These are phyloP conservation scores for Picochlorum sp. DNA, from an alignment of 139 green algal genomes.

Conservation along the genomic window DNA sequence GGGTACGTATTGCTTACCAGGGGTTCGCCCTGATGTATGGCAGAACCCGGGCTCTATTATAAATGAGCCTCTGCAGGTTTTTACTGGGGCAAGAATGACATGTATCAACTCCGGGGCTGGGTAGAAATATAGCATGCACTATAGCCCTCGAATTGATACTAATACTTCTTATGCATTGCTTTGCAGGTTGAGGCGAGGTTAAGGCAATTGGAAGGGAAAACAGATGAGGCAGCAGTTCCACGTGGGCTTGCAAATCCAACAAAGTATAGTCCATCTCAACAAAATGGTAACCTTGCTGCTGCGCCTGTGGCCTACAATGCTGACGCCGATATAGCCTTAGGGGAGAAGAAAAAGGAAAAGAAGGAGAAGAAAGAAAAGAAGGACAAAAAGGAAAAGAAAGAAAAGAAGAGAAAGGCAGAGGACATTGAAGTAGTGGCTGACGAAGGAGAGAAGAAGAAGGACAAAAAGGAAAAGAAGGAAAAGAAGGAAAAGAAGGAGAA, in stretches of 20 bases:
- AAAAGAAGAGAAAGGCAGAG: slow-evolving; percentile 29
- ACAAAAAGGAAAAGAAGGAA: slow-evolving; percentile 22
- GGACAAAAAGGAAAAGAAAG: slow-evolving; percentile 2
- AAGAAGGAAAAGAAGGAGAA: slow-evolving; percentile 2
- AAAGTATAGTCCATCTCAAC: slow-evolving; percentile 58
- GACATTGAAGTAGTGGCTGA: not conserved
- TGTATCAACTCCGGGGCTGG: slow-evolving; percentile 29
- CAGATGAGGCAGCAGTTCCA: slow-evolving; percentile 35
- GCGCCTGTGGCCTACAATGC: slow-evolving; percentile 69
- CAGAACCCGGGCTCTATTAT: slow-evolving; percentile 20
- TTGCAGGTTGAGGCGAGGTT: slow-evolving; percentile 81
- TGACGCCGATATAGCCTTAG: slow-evolving; percentile 39
- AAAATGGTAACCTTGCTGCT: slow-evolving; percentile 24
- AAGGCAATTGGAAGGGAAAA: slow-evolving; percentile 83
- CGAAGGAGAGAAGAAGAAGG: slow-evolving; percentile 42
- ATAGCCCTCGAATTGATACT: slow-evolving; percentile 33
- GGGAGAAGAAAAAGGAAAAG: slow-evolving; percentile 33
- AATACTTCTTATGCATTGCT: slow-evolving; percentile 2
- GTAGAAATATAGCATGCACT: slow-evolving; percentile 37
- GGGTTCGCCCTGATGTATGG: slow-evolving; percentile 5
- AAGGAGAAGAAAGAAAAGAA: slow-evolving; percentile 13
- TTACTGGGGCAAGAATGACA: slow-evolving; percentile 35
- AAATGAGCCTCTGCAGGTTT: slow-evolving; percentile 18
- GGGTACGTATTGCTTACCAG: slow-evolving; percentile 43
- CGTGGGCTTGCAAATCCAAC: slow-evolving; percentile 28